A percentile compares a stretch with the other conserved stretches of the same genome.
These are phyloP conservation scores for Pythium dissimile DNA, from an alignment of 352 stramenopile species.

Conservation along the genomic window DNA sequence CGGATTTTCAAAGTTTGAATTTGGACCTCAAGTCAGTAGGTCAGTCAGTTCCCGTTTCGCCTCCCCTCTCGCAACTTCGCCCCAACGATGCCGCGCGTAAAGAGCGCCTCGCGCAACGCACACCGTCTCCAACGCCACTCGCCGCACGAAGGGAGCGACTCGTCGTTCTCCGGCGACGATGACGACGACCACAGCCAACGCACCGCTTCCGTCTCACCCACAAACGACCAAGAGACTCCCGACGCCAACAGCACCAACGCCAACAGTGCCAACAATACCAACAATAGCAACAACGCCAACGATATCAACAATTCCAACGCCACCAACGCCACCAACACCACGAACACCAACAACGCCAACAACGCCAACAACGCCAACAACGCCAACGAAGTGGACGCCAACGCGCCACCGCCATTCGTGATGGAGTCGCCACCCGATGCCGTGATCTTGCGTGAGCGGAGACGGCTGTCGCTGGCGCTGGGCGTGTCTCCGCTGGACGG, in stretches of 20 bases:
- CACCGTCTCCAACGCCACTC: slow-evolving; percentile 13
- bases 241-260: no score
- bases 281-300: no score
- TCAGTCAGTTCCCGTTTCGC: not conserved
- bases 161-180: slow-evolving; percentile 3
- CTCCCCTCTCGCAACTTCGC: not conserved
- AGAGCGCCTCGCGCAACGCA: slow-evolving; percentile 7
- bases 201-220: not conserved
- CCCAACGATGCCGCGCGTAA: slow-evolving; percentile 11
- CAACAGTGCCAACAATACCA: no score
- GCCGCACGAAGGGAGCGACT: slow-evolving; percentile 1
- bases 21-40: slow-evolving; percentile 15
- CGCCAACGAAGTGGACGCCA: not conserved
- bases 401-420: not conserved
- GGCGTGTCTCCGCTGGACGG: slow-evolving; percentile 15
- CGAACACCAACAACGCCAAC: no score
- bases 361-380: no score
- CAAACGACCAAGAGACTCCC: not conserved
- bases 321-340: no score
- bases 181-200: not conserved
- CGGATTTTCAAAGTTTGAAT: slow-evolving; percentile 25
- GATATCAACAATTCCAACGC: no score
- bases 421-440: slow-evolving; percentile 17
- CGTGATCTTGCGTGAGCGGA: slow-evolving; percentile 12
- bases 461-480: not conserved